phyloP scores from a whole-genome alignment of 2,329 filamentous ascomycete genomes.

The Xylaria sp. region DNA sequence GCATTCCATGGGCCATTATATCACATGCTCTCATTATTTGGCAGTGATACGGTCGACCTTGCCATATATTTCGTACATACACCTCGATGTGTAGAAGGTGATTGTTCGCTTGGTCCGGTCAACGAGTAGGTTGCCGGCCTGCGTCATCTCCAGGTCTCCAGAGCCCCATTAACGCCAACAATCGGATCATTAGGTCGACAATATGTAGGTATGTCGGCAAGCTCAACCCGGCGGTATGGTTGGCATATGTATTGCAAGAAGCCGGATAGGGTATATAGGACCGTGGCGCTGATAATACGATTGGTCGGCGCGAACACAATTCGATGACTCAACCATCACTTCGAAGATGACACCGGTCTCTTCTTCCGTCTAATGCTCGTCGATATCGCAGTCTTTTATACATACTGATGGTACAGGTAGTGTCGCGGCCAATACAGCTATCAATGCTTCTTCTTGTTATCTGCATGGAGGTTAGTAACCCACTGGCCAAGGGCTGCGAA shows the following conservation, averaged over 20 bases:
- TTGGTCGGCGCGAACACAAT: background rate
- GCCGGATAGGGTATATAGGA: background rate
- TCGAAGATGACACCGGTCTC: background rate
- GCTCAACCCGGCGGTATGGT: background rate
- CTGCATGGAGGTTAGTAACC: constrained; percentile 5
- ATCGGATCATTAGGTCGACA: background rate
- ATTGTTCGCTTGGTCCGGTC: background rate
- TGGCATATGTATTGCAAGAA: background rate
- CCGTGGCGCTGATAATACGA: background rate
- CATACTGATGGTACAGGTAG: constrained; percentile 12
- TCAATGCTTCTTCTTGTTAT: constrained; percentile 11
- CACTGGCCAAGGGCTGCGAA: background rate
- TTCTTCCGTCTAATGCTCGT: background rate
- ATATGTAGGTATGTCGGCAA: background rate
- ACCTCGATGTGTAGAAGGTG: background rate
- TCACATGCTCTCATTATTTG: background rate
- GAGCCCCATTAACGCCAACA: background rate
- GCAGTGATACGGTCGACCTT: background rate
- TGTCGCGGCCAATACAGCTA: background rate
- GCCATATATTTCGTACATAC: background rate
- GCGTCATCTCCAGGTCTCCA: background rate
- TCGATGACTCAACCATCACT: background rate
- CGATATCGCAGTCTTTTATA: constrained; percentile 8
- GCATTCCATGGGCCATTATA: background rate
- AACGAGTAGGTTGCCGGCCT: background rate